phyloP scores from a whole-genome alignment of 192 early-diverging fungal genomes.

The Entomortierella parvispora region DNA sequence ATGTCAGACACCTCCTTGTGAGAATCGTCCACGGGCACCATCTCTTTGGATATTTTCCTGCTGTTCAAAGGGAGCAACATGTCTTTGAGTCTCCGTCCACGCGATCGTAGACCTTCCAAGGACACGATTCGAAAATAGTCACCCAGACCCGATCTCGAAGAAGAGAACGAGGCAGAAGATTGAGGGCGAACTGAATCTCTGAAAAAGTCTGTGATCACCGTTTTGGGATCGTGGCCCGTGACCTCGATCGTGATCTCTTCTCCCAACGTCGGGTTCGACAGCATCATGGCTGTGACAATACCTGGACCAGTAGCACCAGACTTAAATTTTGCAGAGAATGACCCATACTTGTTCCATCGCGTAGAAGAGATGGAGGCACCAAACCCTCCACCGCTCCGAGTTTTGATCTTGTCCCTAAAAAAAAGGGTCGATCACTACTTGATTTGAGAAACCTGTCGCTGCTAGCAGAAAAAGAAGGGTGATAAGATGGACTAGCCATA shows the following conservation, averaged over 20 bases:
- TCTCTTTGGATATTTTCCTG: neutral
- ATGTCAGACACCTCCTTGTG: neutral
- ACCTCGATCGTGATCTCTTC: slow-evolving; percentile 45
- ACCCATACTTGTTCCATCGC: slow-evolving; percentile 68
- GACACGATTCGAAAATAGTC: neutral
- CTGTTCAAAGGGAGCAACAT: slow-evolving; percentile 10
- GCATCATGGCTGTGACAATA: slow-evolving; percentile 63
- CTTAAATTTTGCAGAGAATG: slow-evolving; percentile 60
- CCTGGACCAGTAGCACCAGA: slow-evolving; percentile 63
- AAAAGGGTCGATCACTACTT: slow-evolving; percentile 31
- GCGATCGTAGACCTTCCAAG: slow-evolving; percentile 6
- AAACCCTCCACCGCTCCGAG: slow-evolving; percentile 56
- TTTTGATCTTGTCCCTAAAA: slow-evolving; percentile 34
- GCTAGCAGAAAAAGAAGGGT: too few relatives aligned
- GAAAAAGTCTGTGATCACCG: slow-evolving; percentile 33
- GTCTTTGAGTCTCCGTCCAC: slow-evolving; percentile 21
- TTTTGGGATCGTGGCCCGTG: slow-evolving; percentile 32
- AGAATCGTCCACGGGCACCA: neutral
- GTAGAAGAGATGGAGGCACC: slow-evolving; percentile 67
- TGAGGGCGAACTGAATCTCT: neutral
- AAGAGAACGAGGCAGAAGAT: neutral
- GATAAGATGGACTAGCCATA: too few relatives aligned
- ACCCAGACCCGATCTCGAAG: neutral
- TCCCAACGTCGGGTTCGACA: slow-evolving; percentile 56
- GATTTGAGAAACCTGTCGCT: too few relatives aligned